Evolutionary conservation across 1,284 basidiomycete species (phyloP), one percentile per base, ranked within the genome.

Genomic region (Leccinum subfulvum): DNA sequence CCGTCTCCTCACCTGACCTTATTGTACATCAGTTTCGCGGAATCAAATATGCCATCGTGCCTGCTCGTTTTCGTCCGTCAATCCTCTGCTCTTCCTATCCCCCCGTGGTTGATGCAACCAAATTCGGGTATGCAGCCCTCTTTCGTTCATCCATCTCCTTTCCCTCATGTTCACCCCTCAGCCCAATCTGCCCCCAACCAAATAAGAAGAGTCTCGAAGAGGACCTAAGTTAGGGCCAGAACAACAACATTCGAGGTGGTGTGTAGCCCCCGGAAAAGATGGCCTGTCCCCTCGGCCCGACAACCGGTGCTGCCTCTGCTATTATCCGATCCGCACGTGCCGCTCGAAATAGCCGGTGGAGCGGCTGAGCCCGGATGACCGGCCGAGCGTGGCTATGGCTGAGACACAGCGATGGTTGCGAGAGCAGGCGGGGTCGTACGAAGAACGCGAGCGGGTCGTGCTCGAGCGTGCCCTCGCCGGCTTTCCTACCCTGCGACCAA

Each of bases 401-500:
- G 63, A 66, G 62, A 84, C 82, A 8, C 79, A 82, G 62, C 79
- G 84, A 75, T 96, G 94, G 94, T 83, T 96, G 64, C 81, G 84
- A 53, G 52, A 26, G 11, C 84, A 90, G 70, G 78, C 86, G 56
- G 79, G 79, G 54, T 77, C 87, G 16, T 97, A 97, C 72, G 76
- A 73, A 28, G 86, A 90, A 55, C 80, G 74, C 30, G 86, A 90
- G 57, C 80, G 83, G 30, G 78, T 84, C 62, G 80, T 76, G 61
- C 69, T 94, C 63, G 84, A 92, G 73, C 76, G 81, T 33, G 81
- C 82, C 11, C 84, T 98, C 61, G 70, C 77, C 28, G 78, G 82
- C 49, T 85, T 84, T 68, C 79, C 84, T 7, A 84, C 91, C 14
- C 83, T 98, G 57, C 82, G 89, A 4, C 94, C 94, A 62, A 95